Evolutionary conservation across 208 protist species (phyloP), one percentile per base, ranked within the genome.

Genomic region (Crithidia expoeki): DNA sequence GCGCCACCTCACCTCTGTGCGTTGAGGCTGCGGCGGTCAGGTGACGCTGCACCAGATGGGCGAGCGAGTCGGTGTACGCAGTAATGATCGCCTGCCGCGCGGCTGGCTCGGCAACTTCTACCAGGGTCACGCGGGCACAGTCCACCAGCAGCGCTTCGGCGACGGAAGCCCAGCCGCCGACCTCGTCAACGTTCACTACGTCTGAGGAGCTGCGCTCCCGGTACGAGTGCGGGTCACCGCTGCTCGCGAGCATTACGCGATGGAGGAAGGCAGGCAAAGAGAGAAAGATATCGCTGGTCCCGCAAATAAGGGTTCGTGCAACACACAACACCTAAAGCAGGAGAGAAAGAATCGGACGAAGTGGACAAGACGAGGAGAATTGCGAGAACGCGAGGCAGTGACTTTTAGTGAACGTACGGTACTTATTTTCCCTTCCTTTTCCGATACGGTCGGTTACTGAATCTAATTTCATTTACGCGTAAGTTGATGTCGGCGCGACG

Each of bases 161-260:
- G 27, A 85, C 68, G 6, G 34, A 33, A 7, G 72, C 69, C 80
- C 80, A 85, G 14, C 80, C 80, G 19, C 69, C 23, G 38, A 85
- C 27, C 68, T 85, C 80, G 19, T 57, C 65, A 17, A 36, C 25
- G 14, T 2, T 0, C 51, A 38, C 12, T 42, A 38, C 52, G 19
- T 55, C 69, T 25, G 50, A 27, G 10, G 30, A n/a, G 55, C 38
- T 34, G 69, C 21, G 19, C 23, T 51, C 38, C 1, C 28, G 23
- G 11, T 68, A 4, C 1, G 16, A 40, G 4, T 55, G 40, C 0
- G n/a, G 28, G n/a, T 38, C 56, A 25, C n/a, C n/a, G n/a, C 49
- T 68, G 33, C 60, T 49, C 6, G 59, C 40, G 38, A 60, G 42
- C 69, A 74, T 74, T 16, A 32, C 3, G 23, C n/a, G n/a, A n/a